These are phyloP conservation scores for Euclidium syriacum DNA, from an alignment of 345 rosid genomes.

Conservation along the genomic window DNA sequence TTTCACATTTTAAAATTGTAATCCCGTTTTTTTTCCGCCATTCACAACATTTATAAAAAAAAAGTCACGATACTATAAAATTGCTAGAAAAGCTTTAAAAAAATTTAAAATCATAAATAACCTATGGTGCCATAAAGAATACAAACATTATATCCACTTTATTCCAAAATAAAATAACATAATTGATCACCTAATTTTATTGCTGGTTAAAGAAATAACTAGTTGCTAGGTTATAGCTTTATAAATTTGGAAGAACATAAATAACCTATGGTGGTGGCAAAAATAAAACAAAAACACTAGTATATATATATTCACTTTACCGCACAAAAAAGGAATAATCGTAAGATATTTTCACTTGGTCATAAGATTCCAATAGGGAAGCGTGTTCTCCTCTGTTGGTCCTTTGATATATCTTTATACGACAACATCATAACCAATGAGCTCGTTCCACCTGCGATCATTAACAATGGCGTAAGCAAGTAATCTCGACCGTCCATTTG, in stretches of 20 bases:
- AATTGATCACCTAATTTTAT: too few species aligned
- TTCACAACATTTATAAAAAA: too few species aligned
- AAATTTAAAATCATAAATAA: too few species aligned
- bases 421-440: conserved; percentile 26
- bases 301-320: neutral
- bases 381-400: conserved; percentile 25
- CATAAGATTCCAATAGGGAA: conserved; percentile 7
- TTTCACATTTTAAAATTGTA: too few species aligned
- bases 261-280: neutral
- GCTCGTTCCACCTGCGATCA: conserved; percentile 12
- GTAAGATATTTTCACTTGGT: conserved; percentile 8
- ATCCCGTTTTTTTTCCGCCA: too few species aligned
- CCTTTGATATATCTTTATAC: conserved; percentile 18
- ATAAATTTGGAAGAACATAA: neutral
- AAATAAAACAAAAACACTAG: neutral
- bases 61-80: too few species aligned
- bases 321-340: conserved; percentile 14
- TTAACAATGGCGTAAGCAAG: neutral
- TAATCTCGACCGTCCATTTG: neutral
- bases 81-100: too few species aligned
- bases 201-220: too few species aligned
- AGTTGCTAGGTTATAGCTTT: neutral
- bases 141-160: too few species aligned
- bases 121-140: too few species aligned
- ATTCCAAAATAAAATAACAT: too few species aligned